Percentiles rank a stretch among this genome's conserved stretches.
These are phyloP conservation scores for Primulina huaijiensis DNA, from an alignment of 257 asterid genomes.

Conservation along the genomic window DNA sequence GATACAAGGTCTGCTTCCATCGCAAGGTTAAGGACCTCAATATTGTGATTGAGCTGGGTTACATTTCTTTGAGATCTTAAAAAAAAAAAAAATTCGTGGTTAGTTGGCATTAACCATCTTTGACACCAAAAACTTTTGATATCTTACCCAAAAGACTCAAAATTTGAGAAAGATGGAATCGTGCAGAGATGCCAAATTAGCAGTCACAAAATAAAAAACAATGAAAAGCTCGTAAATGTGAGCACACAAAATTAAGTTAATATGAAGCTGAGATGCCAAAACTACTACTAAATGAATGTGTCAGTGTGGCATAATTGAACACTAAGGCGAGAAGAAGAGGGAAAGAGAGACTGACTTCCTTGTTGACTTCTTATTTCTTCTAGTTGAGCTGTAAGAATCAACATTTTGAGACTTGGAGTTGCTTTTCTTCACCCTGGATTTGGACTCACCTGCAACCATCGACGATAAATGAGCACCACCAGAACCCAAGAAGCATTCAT, in stretches of 20 bases:
- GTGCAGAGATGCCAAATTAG: no score
- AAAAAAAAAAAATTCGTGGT: no score
- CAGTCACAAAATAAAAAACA: neutral
- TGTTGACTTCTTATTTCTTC: constrained; percentile 47
- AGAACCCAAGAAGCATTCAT: neutral
- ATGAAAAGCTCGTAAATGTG: neutral
- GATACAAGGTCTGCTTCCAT: no score
- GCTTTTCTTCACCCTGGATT: constrained; percentile 46
- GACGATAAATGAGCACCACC: constrained; percentile 10
- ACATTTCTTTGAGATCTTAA: no score
- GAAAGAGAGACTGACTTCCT: constrained; percentile 38
- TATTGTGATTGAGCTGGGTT: no score
- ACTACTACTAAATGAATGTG: neutral
- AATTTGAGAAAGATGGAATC: no score
- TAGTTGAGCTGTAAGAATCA: constrained; percentile 32
- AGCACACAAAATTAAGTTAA: neutral
- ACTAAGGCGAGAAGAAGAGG: neutral
- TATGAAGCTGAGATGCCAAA: neutral
- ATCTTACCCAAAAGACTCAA: neutral
- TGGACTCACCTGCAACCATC: constrained; percentile 53
- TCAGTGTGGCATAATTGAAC: neutral
- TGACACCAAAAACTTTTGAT: neutral
- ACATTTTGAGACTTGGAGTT: constrained; percentile 33
- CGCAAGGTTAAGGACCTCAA: no score
- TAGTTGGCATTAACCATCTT: no score